Conservation (phyloP, 352 stramenopile genomes). For the Phytophthora rubi region DNA sequence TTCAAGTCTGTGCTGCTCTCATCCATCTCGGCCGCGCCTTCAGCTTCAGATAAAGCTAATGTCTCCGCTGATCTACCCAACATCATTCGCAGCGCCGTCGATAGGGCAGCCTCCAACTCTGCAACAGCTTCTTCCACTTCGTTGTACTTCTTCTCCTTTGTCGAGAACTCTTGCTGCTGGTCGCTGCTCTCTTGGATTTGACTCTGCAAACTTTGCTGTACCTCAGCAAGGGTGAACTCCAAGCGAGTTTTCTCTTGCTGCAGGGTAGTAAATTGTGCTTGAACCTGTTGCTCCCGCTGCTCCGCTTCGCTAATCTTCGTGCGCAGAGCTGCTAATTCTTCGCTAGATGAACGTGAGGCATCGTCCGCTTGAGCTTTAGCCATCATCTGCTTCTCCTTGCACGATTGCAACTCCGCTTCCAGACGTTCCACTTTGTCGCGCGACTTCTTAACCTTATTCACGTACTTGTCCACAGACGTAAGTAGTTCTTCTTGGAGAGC, state of each 20-base stretch:
- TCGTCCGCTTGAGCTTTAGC: conserved; percentile 23
- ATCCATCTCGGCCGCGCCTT: neutral
- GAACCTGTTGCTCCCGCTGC: conserved; percentile 9
- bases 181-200: conserved; percentile 24
- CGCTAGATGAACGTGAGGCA: conserved; percentile 10
- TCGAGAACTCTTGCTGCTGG: conserved; percentile 15
- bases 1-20: neutral
- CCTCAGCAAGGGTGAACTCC: conserved; percentile 29
- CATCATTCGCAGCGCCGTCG: conserved; percentile 20
- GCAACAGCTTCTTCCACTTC: conserved; percentile 35
- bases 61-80: neutral
- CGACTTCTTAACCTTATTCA: conserved; percentile 36
- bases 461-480: conserved; percentile 57
- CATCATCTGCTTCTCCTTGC: conserved; percentile 10
- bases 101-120: conserved; percentile 49
- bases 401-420: conserved; percentile 26
- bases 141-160: conserved; percentile 28
- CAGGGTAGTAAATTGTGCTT: conserved; percentile 17
- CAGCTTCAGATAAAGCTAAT: neutral
- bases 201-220: conserved; percentile 24
- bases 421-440: conserved; percentile 38
- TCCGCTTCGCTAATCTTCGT: conserved; percentile 15
- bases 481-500: conserved; percentile 75
- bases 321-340: conserved; percentile 13
- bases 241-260: conserved; percentile 22